Evolutionary conservation across 306 rosid genomes (phyloP).

Genomic region (Vigna nakashimae): DNA sequence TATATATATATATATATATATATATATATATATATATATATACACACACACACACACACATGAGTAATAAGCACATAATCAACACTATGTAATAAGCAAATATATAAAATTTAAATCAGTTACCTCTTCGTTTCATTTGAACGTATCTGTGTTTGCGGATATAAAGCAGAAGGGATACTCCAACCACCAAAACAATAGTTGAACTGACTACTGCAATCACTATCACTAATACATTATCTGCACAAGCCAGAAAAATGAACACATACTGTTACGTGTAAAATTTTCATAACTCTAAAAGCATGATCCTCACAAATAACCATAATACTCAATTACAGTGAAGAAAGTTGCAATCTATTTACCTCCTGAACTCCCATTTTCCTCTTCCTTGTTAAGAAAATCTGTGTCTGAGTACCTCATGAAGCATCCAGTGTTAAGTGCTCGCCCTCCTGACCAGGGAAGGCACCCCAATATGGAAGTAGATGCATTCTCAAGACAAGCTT

Average conservation of each 20-base stretch:
- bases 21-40: too few relatives aligned
- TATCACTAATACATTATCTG: slow-evolving; percentile 57
- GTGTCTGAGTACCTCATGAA: slow-evolving; percentile 77
- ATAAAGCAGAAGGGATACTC: slow-evolving; percentile 50
- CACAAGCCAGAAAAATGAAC: slow-evolving; percentile 35
- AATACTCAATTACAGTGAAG: not conserved
- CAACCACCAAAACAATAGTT: slow-evolving; percentile 61
- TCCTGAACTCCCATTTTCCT: slow-evolving; percentile 49
- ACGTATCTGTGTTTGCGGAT: slow-evolving; percentile 68
- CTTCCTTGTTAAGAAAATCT: slow-evolving; percentile 69
- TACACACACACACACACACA: too few relatives aligned
- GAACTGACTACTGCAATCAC: slow-evolving; percentile 63
- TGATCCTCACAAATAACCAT: not conserved
- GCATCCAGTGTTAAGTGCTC: slow-evolving; percentile 76
- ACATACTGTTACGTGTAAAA: not conserved
- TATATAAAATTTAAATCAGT: slow-evolving; percentile 2
- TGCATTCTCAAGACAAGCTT: slow-evolving; percentile 67
- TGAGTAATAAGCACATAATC: too few relatives aligned
- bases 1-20: too few relatives aligned
- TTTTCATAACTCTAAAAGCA: slow-evolving; percentile 27
- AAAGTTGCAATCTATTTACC: slow-evolving; percentile 45
- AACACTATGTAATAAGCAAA: not conserved
- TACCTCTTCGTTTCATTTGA: slow-evolving; percentile 79
- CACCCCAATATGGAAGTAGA: slow-evolving; percentile 58
- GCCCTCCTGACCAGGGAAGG: slow-evolving; percentile 79